Base-by-base conservation (phyloP, 139 green algal genomes). In the Chlorella sp. region DNA sequence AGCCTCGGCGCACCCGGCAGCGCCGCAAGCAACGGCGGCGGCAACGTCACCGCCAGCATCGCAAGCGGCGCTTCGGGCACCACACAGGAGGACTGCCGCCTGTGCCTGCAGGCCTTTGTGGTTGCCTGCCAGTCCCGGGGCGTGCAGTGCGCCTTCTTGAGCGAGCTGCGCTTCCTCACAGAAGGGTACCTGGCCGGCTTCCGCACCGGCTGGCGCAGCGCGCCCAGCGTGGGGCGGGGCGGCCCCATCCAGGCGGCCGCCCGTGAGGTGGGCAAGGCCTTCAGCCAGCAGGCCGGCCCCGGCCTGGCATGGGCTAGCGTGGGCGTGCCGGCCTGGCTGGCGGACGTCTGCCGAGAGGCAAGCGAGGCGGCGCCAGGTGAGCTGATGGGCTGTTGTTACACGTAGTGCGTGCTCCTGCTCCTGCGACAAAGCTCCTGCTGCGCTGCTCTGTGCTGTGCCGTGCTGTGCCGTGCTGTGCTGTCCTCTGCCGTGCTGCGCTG, bases 61-160 rank as follows among this genome's bases (percentile, higher is more conserved):
- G n/a, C 22, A 57, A 11, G 39, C 68, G 34, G 26, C 66, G 34
- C 40, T n/a, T 12, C n/a, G 61, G 64, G 34, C 1, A 87, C 14
- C 76, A 37, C 57, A 21, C 18, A 19, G 3, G 12, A 68, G 42
- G 42, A 42, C 42, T 28, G 32, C 24, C 80, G 68, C 24, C 32
- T n/a, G 81, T 42, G 48, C n/a, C n/a, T 86, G 81, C 81, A 53
- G 22, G 60, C 57, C 3, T 57, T 60, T 15, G 32, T 86, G 32
- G 60, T 76, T 30, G 12, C 24, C 81, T 18, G 19, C n/a, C n/a
- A 69, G 34, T 32, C 60, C 22, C n/a, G 57, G n/a, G 60, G 60
- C n/a, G 32, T 76, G 30, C 84, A 88, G 84, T 48, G 78, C 26
- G 88, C 81, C 34, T 91, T 91, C 88, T 37, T 91, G 81, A 39